phyloP scores from a whole-genome alignment of 345 rosid genomes.

The Pugionium cornutum region DNA sequence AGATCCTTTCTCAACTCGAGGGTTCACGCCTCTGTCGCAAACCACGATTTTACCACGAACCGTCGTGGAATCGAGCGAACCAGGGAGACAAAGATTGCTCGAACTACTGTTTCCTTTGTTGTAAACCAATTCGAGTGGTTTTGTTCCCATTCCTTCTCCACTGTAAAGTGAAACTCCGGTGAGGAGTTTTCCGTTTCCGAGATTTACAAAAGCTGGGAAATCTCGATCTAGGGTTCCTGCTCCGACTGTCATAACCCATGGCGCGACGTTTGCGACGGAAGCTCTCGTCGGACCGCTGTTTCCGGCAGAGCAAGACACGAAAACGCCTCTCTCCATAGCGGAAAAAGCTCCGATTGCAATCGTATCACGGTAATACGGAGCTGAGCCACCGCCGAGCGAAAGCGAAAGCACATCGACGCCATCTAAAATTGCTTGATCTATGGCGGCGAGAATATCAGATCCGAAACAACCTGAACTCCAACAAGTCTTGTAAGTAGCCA shows the following conservation, averaged over 20 bases:
- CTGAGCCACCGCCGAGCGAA: slow-evolving; percentile 79
- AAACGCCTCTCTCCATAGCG: slow-evolving; percentile 77
- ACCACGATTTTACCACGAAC: slow-evolving; percentile 80
- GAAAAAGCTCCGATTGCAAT: slow-evolving; percentile 73
- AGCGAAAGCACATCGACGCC: slow-evolving; percentile 92
- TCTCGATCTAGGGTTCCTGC: slow-evolving; percentile 87
- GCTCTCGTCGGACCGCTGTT: slow-evolving; percentile 68
- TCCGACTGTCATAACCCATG: slow-evolving; percentile 97
- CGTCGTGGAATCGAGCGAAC: slow-evolving; percentile 56
- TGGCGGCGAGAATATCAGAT: slow-evolving; percentile 79
- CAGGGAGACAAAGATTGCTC: slow-evolving; percentile 66
- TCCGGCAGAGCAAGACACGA: slow-evolving; percentile 83
- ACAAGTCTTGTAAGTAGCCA: slow-evolving; percentile 84
- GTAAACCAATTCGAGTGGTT: slow-evolving; percentile 58
- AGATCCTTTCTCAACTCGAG: slow-evolving; percentile 79
- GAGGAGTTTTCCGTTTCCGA: slow-evolving; percentile 52
- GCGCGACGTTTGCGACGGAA: slow-evolving; percentile 77
- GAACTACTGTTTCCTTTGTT: slow-evolving; percentile 44
- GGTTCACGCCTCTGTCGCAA: slow-evolving; percentile 75
- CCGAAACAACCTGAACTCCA: slow-evolving; percentile 72
- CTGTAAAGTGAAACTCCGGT: slow-evolving; percentile 77
- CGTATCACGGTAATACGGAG: slow-evolving; percentile 63
- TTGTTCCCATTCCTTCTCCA: slow-evolving; percentile 60
- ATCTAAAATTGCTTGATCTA: slow-evolving; percentile 71
- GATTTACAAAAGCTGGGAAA: slow-evolving; percentile 67